phyloP scores from a whole-genome alignment of 345 rosid genomes.

The Brassica incana region DNA sequence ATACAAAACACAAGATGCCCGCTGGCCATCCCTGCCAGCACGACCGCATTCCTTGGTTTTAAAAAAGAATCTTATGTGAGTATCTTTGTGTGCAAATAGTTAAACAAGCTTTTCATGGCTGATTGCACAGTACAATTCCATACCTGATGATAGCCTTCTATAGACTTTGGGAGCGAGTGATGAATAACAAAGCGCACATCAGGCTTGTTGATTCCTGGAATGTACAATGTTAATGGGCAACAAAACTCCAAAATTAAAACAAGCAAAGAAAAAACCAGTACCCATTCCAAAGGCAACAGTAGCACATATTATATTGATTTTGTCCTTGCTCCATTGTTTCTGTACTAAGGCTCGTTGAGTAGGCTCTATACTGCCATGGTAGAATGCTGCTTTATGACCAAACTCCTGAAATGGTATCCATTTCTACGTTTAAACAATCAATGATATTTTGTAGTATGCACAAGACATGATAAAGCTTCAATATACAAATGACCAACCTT shows the following conservation, averaged over 20 bases:
- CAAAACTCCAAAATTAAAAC: slow-evolving; percentile 22
- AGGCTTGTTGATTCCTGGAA: slow-evolving; percentile 95
- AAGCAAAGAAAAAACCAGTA: slow-evolving; percentile 41
- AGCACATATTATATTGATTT: slow-evolving; percentile 93
- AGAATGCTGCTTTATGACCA: slow-evolving; percentile 95
- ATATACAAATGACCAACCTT: slow-evolving; percentile 59
- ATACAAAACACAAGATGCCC: slow-evolving; percentile 86
- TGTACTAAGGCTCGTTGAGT: slow-evolving; percentile 72
- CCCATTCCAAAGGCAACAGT: slow-evolving; percentile 99
- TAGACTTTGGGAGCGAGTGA: slow-evolving; percentile 97
- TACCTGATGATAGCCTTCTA: slow-evolving; percentile 99
- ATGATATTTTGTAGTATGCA: slow-evolving; percentile 9
- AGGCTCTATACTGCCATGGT: slow-evolving; percentile 95
- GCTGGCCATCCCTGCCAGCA: slow-evolving; percentile 97
- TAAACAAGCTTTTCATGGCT: too few relatives aligned
- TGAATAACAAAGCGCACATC: slow-evolving; percentile 99
- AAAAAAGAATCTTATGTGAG: not conserved
- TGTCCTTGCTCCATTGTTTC: slow-evolving; percentile 99
- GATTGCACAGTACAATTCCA: not conserved
- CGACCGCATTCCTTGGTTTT: slow-evolving; percentile 87
- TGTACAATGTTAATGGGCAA: slow-evolving; percentile 22
- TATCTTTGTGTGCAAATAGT: too few relatives aligned
- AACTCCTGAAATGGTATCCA: slow-evolving; percentile 54
- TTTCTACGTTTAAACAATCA: slow-evolving; percentile 7
- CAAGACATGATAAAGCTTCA: slow-evolving; percentile 7